Base-by-base conservation (phyloP, 306 rosid species). In the Chamaecrista fasciculata region DNA sequence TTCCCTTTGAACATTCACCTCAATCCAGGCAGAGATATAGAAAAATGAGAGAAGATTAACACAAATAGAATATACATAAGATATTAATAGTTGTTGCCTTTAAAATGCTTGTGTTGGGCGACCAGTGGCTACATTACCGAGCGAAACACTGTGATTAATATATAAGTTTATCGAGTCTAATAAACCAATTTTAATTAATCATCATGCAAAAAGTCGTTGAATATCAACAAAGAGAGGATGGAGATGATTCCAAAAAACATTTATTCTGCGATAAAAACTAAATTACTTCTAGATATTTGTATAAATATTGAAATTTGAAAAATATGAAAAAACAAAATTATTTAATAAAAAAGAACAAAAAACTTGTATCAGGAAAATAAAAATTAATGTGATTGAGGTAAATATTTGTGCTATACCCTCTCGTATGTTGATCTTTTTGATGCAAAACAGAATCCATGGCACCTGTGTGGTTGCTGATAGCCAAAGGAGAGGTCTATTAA, bases 401-500 rank as follows among this genome's bases (percentile, higher is more conserved):
- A 31, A 15, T 57, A 31, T 8, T 57, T 20, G 3, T 56, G 62
- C 4, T 66, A 6, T 76, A 87, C 95, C 95, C 46, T 84, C 49
- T 64, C 66, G 12, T 28, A 50, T 25, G 44, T 55, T 47, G 87
- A 70, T 65, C 69, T 58, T 67, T 63, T 73, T 59, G 79, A 66
- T 15, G 77, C 52, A 65, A 76, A 81, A 49, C 52, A 25, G 49
- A 76, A 25, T 62, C 73, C 59, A 43, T 66, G 62, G 60, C 70
- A 71, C 31, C 69, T 78, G 67, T 64, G 73, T 57, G 46, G 59
- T 44, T 65, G 77, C 57, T 56, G 78, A 76, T 56, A 69, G 78
- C 82, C 74, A 71, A 12, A 77, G 56, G 66, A 48, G 68, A 70
- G 47, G 34, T 65, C 78, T 20, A 59, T 19, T 10, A 77, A 37